Conservation (phyloP, 2,329 filamentous ascomycete species). For the Scorias spongiosa region DNA sequence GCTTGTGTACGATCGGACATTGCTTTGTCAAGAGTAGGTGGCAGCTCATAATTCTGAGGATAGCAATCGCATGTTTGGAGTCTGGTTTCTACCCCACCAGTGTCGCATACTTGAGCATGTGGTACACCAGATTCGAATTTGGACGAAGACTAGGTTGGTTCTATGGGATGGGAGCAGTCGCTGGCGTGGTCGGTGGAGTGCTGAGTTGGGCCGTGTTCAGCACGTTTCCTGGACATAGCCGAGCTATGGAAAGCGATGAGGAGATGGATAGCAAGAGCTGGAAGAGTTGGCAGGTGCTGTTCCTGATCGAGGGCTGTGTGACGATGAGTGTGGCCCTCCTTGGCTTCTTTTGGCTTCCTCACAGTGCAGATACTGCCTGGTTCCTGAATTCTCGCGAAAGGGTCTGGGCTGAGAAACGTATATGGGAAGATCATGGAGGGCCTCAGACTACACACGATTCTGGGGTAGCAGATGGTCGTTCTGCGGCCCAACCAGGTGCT, state of each 20-base stretch:
- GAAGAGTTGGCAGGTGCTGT: conserved; percentile 37
- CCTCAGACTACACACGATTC: background rate
- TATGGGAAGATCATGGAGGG: conserved; percentile 18
- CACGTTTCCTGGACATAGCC: conserved; percentile 16
- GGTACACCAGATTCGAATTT: conserved; percentile 44
- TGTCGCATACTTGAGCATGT: conserved; percentile 42
- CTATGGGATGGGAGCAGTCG: conserved; percentile 42
- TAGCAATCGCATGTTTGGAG: conserved; percentile 33
- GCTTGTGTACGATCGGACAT: conserved; percentile 33
- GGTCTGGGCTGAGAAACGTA: conserved; percentile 31
- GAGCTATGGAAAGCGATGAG: background rate
- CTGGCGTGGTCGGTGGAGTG: conserved; percentile 41
- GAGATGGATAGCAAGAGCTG: conserved; percentile 13
- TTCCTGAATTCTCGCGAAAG: conserved; percentile 33
- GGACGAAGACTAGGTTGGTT: conserved; percentile 39
- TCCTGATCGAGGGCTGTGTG: conserved; percentile 32
- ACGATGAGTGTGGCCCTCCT: conserved; percentile 32
- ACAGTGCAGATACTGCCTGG: conserved; percentile 35
- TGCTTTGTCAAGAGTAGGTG: conserved; percentile 30
- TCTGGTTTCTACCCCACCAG: conserved; percentile 45
- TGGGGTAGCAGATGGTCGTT: background rate
- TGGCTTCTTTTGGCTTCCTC: conserved; percentile 36
- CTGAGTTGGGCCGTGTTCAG: conserved; percentile 37
- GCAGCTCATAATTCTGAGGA: conserved; percentile 32
- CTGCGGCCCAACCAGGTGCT: background rate